Conservation (phyloP, 2,329 filamentous ascomycete species). For the Aspergillus calidoustus region DNA sequence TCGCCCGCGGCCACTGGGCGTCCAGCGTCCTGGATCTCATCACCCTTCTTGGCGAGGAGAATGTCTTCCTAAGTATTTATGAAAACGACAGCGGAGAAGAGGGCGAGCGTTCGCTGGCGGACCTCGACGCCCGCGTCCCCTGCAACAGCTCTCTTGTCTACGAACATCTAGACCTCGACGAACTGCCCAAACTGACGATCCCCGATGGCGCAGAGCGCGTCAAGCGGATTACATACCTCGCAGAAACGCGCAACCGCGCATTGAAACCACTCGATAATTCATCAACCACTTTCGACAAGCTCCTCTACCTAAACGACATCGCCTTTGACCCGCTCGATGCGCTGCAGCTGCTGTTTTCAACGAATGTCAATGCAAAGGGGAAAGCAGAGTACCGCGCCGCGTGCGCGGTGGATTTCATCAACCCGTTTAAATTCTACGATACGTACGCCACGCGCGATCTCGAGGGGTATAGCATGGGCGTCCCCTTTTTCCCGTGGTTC, state of each 20-base stretch:
- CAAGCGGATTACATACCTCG: conserved; percentile 73
- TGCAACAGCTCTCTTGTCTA: conserved; percentile 60
- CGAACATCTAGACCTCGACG: conserved; percentile 60
- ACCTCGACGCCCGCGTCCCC: conserved; percentile 54
- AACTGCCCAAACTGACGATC: conserved; percentile 63
- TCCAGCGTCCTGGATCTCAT: conserved; percentile 63
- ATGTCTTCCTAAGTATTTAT: conserved; percentile 74
- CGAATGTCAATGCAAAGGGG: conserved; percentile 56
- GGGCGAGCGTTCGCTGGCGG: conserved; percentile 57
- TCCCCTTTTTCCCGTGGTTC: conserved; percentile 76
- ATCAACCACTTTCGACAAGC: conserved; percentile 54
- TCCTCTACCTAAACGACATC: conserved; percentile 70
- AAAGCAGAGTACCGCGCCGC: conserved; percentile 66
- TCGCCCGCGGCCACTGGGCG: conserved; percentile 69
- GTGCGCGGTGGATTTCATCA: conserved; percentile 73
- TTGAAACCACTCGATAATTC: conserved; percentile 64
- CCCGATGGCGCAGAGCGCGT: conserved; percentile 65
- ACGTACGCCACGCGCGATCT: conserved; percentile 73
- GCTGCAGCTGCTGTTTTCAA: conserved; percentile 64
- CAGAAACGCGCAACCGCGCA: conserved; percentile 72
- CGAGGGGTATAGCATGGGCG: conserved; percentile 68
- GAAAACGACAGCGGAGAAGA: conserved; percentile 68
- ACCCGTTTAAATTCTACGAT: conserved; percentile 76
- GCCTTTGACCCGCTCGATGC: conserved; percentile 63
- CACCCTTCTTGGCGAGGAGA: conserved; percentile 66